Base-by-base conservation (phyloP, 371 early-diverging fungal species). In the Apophysomyces elegans region DNA sequence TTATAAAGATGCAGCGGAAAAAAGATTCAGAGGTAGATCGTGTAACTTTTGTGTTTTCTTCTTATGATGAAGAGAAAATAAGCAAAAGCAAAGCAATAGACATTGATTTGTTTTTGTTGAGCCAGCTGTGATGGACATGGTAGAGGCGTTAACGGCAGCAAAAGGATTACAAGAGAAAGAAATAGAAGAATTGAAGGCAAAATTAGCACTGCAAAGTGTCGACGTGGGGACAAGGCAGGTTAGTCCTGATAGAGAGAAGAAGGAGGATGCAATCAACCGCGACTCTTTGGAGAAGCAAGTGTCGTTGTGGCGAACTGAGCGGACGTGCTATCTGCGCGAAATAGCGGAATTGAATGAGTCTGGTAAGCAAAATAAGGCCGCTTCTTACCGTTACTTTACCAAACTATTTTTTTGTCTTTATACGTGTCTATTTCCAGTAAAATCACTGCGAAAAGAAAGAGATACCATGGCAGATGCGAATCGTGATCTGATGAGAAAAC, bases 1-100 rank as follows among this genome's bases (percentile, higher is more conserved):
- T 13, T 58, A 47, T 39, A 44, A 41, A 56, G 63, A 64, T 36
- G 59, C 59, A 37, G 56, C 57, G 5, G 13, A 41, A 56, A 35
- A 56, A 16, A 62, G 60, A 2, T 54, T 65, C 14, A 44, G 54
- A 62, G 58, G 70, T 65, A 56, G 45, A 44, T 16, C 39, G 2
- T 21, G 36, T 39, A 11, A 21, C 7, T 7, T 26, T 26, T 26
- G 32, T 26, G 2, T 26, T 26, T 26, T 26, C 32, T 26, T 26
- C 32, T 26, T 26, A 26, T 45, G 0, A 58, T 13, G 21, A 21
- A 32, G 21, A 26, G 37, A n/a, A 56, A n/a, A 18, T 14, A 4
- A 56, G 8, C 32, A 32, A 11, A 62, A n/a, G 38, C 50, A 14
- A 12, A 21, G 13, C 16, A 8, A 11, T 26, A 2, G 36, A 50